Evolutionary conservation across 805 yeast genomes (phyloP).

Genomic region (Wickerhamiella siamensis): DNA sequence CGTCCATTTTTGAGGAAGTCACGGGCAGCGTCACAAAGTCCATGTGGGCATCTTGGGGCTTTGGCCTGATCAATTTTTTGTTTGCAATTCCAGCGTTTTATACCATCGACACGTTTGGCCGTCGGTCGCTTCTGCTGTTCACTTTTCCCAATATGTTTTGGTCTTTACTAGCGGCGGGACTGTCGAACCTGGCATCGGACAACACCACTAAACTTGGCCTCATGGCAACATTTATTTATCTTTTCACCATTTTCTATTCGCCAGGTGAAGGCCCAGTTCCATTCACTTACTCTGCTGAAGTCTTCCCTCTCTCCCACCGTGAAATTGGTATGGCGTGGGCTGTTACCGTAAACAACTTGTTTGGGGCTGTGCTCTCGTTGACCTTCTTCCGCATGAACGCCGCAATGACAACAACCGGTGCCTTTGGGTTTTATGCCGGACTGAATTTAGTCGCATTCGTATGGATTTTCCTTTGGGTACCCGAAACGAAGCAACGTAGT

Average conservation of each 20-base stretch:
- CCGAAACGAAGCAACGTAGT: constrained; percentile 56
- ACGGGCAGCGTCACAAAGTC: constrained; percentile 43
- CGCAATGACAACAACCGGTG: constrained; percentile 66
- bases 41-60: constrained; percentile 69
- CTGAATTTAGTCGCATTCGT: constrained; percentile 68
- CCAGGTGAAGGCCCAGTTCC: constrained; percentile 86
- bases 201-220: constrained; percentile 42
- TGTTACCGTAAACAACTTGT: constrained; percentile 37
- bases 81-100: constrained; percentile 72
- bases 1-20: constrained; percentile 47
- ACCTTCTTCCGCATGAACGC: constrained; percentile 62
- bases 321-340: constrained; percentile 17
- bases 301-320: constrained; percentile 14
- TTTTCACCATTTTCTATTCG: constrained; percentile 58
- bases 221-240: constrained; percentile 56
- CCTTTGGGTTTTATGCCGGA: constrained; percentile 81
- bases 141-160: constrained; percentile 48
- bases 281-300: constrained; percentile 76
- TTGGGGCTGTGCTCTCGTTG: constrained; percentile 45
- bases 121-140: constrained; percentile 41
- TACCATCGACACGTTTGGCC: constrained; percentile 64
- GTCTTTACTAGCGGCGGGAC: constrained; percentile 36
- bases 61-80: constrained; percentile 67
- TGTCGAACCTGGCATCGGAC: constrained; percentile 53
- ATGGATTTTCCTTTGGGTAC: constrained; percentile 35